phyloP scores from a whole-genome alignment of 805 yeast species.

The Ogataea allantospora region DNA sequence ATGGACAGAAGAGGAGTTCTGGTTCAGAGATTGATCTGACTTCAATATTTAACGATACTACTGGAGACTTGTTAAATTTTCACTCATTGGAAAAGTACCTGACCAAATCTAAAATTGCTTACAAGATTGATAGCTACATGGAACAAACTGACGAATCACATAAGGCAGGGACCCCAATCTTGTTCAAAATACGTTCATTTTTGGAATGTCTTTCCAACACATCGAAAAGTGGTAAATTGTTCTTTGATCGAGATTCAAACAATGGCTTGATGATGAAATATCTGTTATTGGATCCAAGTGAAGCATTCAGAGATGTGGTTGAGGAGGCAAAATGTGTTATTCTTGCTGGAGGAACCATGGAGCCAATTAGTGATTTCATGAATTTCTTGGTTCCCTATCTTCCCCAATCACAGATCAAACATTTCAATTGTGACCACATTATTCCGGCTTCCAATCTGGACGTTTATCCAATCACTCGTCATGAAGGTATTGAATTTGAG shows the following conservation, averaged over 20 bases:
- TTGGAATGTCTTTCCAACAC: constrained; percentile 68
- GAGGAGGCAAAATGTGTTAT: constrained; percentile 67
- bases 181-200: constrained; percentile 67
- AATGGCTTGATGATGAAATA: constrained; percentile 50
- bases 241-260: constrained; percentile 49
- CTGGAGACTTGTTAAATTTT: constrained; percentile 71
- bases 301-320: constrained; percentile 62
- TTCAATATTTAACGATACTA: constrained; percentile 55
- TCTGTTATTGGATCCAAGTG: constrained; percentile 77
- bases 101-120: constrained; percentile 70
- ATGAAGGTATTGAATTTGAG: constrained; percentile 40
- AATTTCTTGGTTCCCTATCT: constrained; percentile 65
- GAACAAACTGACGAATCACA: constrained; percentile 11
- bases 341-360: constrained; percentile 95
- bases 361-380: constrained; percentile 72
- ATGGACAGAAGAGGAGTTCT: constrained; percentile 35
- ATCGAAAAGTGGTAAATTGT: constrained; percentile 71
- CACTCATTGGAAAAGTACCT: constrained; percentile 65
- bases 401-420: constrained; percentile 38
- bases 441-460: constrained; percentile 68
- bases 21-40: constrained; percentile 54
- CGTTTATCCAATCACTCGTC: constrained; percentile 50
- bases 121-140: constrained; percentile 70
- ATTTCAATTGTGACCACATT: constrained; percentile 79
- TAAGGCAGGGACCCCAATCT: constrained; percentile 43